These are phyloP conservation scores for Knufia fluminis DNA, from an alignment of 2,329 filamentous ascomycete species.

Conservation along the genomic window DNA sequence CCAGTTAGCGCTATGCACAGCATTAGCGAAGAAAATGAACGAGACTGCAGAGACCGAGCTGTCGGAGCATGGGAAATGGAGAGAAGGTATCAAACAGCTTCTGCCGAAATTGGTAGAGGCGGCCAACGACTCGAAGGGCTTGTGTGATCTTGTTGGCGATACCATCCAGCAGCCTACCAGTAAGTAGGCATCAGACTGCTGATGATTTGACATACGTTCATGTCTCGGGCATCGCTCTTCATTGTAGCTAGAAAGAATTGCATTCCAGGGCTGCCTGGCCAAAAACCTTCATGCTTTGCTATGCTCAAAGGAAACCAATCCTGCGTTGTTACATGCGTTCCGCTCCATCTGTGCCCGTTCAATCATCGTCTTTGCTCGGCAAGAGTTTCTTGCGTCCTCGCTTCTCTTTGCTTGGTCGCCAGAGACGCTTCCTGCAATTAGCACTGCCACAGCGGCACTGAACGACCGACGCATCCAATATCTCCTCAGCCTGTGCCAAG, in stretches of 20 bases:
- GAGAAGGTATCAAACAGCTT: background rate
- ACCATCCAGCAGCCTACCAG: background rate
- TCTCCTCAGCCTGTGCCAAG: slow-evolving; percentile 9
- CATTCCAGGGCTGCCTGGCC: no score
- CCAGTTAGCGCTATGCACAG: background rate
- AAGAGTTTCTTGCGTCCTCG: background rate
- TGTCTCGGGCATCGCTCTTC: no score
- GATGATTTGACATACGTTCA: no score
- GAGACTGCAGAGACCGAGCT: background rate
- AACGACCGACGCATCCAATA: slow-evolving; percentile 30
- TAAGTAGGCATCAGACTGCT: no score
- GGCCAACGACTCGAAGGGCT: background rate
- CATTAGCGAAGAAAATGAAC: background rate
- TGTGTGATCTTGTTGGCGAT: background rate
- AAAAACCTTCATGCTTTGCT: no score
- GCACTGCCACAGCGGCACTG: slow-evolving; percentile 36
- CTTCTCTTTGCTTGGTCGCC: slow-evolving; percentile 21
- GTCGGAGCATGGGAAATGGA: background rate
- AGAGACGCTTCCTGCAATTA: slow-evolving; percentile 37
- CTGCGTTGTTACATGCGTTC: no score
- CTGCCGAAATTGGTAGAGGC: background rate
- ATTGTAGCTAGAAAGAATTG: no score
- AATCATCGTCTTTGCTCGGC: slow-evolving; percentile 3
- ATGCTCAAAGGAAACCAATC: no score
- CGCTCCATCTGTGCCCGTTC: no score